A percentile compares a stretch with the other conserved stretches of the same genome.
These are phyloP conservation scores for Tricholoma bakamatsutake DNA, from an alignment of 768 basidiomycete species.

Conservation along the genomic window DNA sequence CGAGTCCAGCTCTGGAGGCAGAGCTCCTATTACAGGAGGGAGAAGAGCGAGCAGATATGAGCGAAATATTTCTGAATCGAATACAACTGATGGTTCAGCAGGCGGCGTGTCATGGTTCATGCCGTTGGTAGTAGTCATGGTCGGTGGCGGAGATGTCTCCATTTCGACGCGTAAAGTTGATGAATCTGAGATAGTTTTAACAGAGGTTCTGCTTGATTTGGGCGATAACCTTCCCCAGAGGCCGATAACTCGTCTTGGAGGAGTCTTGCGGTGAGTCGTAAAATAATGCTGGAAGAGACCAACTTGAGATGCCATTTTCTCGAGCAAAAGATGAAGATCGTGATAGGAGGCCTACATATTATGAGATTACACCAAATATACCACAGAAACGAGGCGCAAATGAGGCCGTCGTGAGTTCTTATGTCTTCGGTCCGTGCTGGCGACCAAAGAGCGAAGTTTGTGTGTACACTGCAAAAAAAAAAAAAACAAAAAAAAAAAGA, in stretches of 20 bases:
- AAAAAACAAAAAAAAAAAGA: no score
- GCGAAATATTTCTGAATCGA: constrained; percentile 67
- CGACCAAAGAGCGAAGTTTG: neutral
- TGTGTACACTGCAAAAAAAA: neutral
- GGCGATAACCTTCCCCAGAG: constrained; percentile 12
- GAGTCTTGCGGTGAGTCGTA: constrained; percentile 20
- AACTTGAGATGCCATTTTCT: constrained; percentile 16
- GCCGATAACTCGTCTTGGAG: constrained; percentile 17
- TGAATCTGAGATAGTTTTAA: constrained; percentile 5
- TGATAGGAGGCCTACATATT: neutral
- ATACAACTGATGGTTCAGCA: constrained; percentile 30
- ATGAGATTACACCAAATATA: neutral
- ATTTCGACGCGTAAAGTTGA: constrained; percentile 1
- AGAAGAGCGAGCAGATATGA: constrained; percentile 67
- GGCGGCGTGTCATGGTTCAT: constrained; percentile 19
- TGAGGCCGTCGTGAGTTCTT: neutral
- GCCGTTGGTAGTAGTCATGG: constrained; percentile 20
- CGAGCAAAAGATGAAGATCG: neutral
- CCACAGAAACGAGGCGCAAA: neutral
- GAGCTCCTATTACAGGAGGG: constrained; percentile 78
- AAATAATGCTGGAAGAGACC: constrained; percentile 23
- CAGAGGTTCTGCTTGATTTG: constrained; percentile 8
- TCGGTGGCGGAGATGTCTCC: constrained; percentile 9
- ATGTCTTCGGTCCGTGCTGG: neutral
- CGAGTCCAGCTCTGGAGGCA: constrained; percentile 54